These are phyloP conservation scores for Acacia confusa DNA, from an alignment of 306 rosid species.

Conservation along the genomic window DNA sequence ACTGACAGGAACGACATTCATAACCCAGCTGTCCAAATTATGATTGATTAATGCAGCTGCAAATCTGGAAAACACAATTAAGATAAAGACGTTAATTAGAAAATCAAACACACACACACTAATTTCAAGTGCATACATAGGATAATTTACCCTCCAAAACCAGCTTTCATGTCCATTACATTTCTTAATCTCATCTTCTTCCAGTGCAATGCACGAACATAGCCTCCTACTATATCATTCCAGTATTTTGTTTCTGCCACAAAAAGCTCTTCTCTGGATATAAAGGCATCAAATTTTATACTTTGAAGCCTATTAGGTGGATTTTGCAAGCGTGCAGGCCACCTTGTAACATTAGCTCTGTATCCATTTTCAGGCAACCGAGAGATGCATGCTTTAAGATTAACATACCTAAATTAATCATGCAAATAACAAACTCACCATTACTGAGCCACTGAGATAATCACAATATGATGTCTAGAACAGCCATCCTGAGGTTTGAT, in stretches of 20 bases:
- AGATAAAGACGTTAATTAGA: constrained; percentile 20
- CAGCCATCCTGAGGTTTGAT: constrained; percentile 6
- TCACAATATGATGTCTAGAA: constrained; percentile 24
- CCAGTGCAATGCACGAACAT: constrained; percentile 65
- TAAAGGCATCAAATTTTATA: constrained; percentile 71
- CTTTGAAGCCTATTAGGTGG: constrained; percentile 90
- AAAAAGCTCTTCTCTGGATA: constrained; percentile 87
- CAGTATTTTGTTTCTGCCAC: constrained; percentile 82
- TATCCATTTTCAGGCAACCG: constrained; percentile 70
- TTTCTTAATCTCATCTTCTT: constrained; percentile 75
- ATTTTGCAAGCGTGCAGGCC: constrained; percentile 85
- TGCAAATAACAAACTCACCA: constrained; percentile 31
- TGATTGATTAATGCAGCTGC: constrained; percentile 73
- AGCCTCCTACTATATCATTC: constrained; percentile 65
- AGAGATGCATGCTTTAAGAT: constrained; percentile 85
- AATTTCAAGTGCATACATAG: constrained; percentile 10
- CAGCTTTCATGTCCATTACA: constrained; percentile 97
- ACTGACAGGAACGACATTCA: constrained; percentile 93
- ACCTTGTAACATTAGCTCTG: constrained; percentile 58
- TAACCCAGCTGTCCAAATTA: constrained; percentile 75
- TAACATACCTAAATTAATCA: constrained; percentile 62
- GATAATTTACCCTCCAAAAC: constrained; percentile 89
- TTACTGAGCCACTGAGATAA: constrained; percentile 24
- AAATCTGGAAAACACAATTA: constrained; percentile 63
- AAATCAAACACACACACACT: not conserved